Base-by-base conservation (phyloP, 2,329 filamentous ascomycete genomes). In the Fusarium austroafricanum region DNA sequence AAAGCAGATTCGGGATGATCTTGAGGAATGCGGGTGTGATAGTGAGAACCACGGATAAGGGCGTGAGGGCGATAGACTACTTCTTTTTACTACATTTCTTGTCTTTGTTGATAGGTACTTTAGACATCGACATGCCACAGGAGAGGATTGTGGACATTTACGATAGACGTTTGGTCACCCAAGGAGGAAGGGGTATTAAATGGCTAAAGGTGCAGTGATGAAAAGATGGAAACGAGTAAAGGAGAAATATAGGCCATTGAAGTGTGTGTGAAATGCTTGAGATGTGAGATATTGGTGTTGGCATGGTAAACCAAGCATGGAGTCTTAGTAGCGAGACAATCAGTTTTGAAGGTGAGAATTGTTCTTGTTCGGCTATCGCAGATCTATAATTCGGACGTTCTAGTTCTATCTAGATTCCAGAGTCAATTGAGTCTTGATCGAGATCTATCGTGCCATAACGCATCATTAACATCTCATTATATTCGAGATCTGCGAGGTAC, bases 131-230 rank as follows among this genome's bases (percentile, higher is more conserved):
- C 39, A 55, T 61, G 67, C 57, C 42, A 61, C 62, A 57, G 52
- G 55, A 39, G 55, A 54, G 64, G 40, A 62, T 49, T 54, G 58
- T 65, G 65, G 67, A 37, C 42, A 65, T 60, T 72, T 56, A 65
- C 61, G 68, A 72, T 73, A 73, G 71, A 73, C 45, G 52, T 44
- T 71, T 61, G 62, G 70, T 67, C 59, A 59, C 54, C 59, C 67
- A 71, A 50, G 33, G 31, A 46, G 28, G 42, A 40, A 52, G 46
- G 37, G 47, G 44, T 28, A 39, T 23, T 26, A 43, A n/a, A 35
- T 38, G 57, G 17, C 40, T 20, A 42, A 18, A 12, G 38, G 23
- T 7, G 28, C 18, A 26, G 44, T 28, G 29, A 43, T 10, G 35
- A 31, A 33, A 17, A 33, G 31, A 12, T 17, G 39, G 35, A 45